Percentiles rank a stretch among this genome's conserved stretches.
Conservation (phyloP, 1,139 yeast genomes). For the Dujonia santamariae region DNA sequence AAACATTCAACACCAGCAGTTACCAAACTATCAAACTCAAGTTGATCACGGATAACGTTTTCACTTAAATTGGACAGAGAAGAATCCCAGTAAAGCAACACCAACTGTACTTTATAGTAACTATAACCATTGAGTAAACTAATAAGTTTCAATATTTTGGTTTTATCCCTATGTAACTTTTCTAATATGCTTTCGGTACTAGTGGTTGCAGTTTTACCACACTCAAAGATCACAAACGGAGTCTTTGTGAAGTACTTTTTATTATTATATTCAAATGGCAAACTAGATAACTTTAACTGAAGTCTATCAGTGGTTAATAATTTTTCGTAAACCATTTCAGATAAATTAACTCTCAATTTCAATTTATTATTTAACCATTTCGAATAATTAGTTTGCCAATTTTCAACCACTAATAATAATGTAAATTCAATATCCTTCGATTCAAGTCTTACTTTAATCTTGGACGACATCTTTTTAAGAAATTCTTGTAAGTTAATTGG, state of each 20-base stretch:
- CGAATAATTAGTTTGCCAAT: slow-evolving; percentile 40
- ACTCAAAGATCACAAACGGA: slow-evolving; percentile 43
- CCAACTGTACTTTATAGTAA: slow-evolving; percentile 31
- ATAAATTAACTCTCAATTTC: slow-evolving; percentile 25
- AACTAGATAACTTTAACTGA: slow-evolving; percentile 26
- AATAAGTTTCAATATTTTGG: slow-evolving; percentile 35
- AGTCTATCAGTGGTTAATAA: slow-evolving; percentile 21
- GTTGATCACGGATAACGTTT: not conserved
- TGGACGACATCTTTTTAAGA: slow-evolving; percentile 19
- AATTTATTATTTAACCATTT: slow-evolving; percentile 47
- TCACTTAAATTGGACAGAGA: not conserved
- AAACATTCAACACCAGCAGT: slow-evolving; percentile 5
- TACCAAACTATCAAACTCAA: slow-evolving; percentile 15
- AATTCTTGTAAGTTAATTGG: slow-evolving; percentile 33
- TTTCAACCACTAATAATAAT: slow-evolving; percentile 41
- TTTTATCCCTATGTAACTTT: slow-evolving; percentile 34
- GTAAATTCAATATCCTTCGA: slow-evolving; percentile 20
- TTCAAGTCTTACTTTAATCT: slow-evolving; percentile 21
- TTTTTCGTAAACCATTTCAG: slow-evolving; percentile 26
- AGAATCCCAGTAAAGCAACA: slow-evolving; percentile 40
- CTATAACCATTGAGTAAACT: slow-evolving; percentile 35
- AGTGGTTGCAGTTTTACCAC: slow-evolving; percentile 30
- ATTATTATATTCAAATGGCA: slow-evolving; percentile 37
- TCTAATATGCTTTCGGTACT: not conserved
- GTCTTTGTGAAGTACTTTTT: slow-evolving; percentile 31